These are phyloP conservation scores for Phytophthora niederhauseri DNA, from an alignment of 352 stramenopile species.

Conservation along the genomic window DNA sequence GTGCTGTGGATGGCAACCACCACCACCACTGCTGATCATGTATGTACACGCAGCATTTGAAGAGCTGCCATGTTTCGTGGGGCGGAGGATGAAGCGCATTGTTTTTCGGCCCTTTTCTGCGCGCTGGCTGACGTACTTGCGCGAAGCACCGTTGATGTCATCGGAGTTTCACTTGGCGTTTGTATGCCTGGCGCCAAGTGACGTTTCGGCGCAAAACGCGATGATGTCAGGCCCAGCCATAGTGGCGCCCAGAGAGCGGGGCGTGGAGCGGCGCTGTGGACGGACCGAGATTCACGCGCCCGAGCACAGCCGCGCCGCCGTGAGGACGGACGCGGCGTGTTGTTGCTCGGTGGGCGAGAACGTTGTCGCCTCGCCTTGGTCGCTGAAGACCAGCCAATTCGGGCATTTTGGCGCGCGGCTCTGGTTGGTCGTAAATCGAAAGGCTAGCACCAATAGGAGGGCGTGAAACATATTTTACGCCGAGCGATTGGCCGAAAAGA, in stretches of 20 bases:
- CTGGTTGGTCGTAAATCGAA: slow-evolving; percentile 9
- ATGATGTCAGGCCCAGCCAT: slow-evolving; percentile 43
- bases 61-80: background rate
- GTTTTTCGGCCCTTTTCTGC: slow-evolving; percentile 8
- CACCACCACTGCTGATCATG: slow-evolving; percentile 14
- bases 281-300: slow-evolving; percentile 11
- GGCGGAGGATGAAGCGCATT: slow-evolving; percentile 15
- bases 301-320: background rate
- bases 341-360: slow-evolving; percentile 4
- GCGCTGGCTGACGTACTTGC: slow-evolving; percentile 42
- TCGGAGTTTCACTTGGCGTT: slow-evolving; percentile 26
- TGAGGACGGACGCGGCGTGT: slow-evolving; percentile 1
- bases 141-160: slow-evolving; percentile 42
- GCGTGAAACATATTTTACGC: background rate
- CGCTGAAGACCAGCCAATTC: slow-evolving; percentile 26
- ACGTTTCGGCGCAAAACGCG: slow-evolving; percentile 30
- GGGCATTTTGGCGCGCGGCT: background rate
- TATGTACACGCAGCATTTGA: slow-evolving; percentile 5
- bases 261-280: background rate
- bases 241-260: slow-evolving; percentile 14
- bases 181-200: slow-evolving; percentile 30
- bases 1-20: background rate
- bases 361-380: too few relatives aligned
- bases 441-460: background rate
- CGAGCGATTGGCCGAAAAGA: background rate